Evolutionary conservation across 192 early-diverging fungal genomes (phyloP).

Genomic region (Gaertneriomyces sp.): DNA sequence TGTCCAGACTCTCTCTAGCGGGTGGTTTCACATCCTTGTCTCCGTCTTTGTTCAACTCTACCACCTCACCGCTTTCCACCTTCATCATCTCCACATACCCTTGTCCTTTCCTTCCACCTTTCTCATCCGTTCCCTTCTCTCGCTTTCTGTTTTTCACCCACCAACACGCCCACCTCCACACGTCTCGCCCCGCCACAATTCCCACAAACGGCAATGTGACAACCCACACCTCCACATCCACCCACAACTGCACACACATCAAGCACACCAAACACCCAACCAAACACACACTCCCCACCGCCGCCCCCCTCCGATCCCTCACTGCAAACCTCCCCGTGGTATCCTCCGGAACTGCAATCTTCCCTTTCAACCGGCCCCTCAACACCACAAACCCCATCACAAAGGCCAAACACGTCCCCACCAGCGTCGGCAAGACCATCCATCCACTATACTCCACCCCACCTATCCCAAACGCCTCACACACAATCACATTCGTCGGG

Average conservation of each 20-base stretch:
- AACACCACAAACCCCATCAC: conserved; percentile 51
- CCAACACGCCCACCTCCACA: conserved; percentile 22
- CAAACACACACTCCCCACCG: conserved; percentile 60
- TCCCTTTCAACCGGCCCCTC: conserved; percentile 16
- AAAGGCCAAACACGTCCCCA: conserved; percentile 52
- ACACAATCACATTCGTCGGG: conserved; percentile 82
- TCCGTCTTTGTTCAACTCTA: no score
- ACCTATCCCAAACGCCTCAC: conserved; percentile 68
- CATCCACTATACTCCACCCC: conserved; percentile 77
- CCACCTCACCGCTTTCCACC: background rate
- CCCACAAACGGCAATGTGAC: conserved; percentile 76
- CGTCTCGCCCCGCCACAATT: conserved; percentile 56
- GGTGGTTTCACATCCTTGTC: no score
- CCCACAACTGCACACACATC: conserved; percentile 61
- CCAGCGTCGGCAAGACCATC: conserved; percentile 74
- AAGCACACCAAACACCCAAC: conserved; percentile 58
- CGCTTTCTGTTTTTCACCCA: no score
- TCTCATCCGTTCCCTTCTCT: no score
- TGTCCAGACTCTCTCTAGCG: no score
- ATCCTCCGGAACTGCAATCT: conserved; percentile 8
- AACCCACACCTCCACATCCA: conserved; percentile 68
- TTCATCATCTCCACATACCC: background rate
- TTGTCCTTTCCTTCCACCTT: background rate
- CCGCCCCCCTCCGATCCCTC: conserved; percentile 55
- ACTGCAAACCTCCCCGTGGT: conserved; percentile 39